phyloP scores from a whole-genome alignment of 352 stramenopile genomes.

The Aphanomyces cochlioides region DNA sequence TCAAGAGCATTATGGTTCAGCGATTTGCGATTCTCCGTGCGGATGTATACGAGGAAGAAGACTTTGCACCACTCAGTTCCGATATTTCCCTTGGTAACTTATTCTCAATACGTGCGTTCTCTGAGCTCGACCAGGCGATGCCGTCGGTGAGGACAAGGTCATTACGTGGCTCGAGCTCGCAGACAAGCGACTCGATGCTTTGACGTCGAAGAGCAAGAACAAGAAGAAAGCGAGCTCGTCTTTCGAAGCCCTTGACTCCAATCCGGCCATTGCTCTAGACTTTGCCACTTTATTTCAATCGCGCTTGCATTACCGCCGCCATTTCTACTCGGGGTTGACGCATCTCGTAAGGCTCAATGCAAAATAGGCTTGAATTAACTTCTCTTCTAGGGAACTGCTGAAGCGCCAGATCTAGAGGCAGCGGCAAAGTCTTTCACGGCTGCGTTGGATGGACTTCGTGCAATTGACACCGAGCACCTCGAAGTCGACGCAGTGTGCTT shows the following conservation, averaged over 20 bases:
- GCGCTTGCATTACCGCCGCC: slow-evolving; percentile 11
- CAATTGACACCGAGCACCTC: slow-evolving; percentile 51
- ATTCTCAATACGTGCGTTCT: neutral
- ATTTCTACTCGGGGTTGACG: slow-evolving; percentile 10
- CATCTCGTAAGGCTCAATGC: neutral
- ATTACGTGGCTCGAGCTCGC: slow-evolving; percentile 15
- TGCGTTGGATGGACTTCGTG: slow-evolving; percentile 31
- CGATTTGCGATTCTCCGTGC: slow-evolving; percentile 82
- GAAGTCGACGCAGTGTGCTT: slow-evolving; percentile 68
- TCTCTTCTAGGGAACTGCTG: slow-evolving; percentile 20
- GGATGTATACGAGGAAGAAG: slow-evolving; percentile 96
- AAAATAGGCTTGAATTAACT: neutral
- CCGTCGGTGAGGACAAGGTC: slow-evolving; percentile 10
- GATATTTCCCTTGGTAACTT: slow-evolving; percentile 1
- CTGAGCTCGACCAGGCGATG: slow-evolving; percentile 2
- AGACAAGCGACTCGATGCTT: slow-evolving; percentile 16
- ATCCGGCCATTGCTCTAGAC: neutral
- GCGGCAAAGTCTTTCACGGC: slow-evolving; percentile 1
- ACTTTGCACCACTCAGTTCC: slow-evolving; percentile 77
- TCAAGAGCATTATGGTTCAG: slow-evolving; percentile 78
- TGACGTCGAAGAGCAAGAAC: slow-evolving; percentile 51
- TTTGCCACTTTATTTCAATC: slow-evolving; percentile 12
- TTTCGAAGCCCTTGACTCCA: slow-evolving; percentile 8
- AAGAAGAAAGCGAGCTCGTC: slow-evolving; percentile 40
- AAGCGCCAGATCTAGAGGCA: slow-evolving; percentile 21